Evolutionary conservation across 2,329 filamentous ascomycete species (phyloP), one percentile per base, ranked within the genome.

Genomic region (Karstenula rhodostoma): DNA sequence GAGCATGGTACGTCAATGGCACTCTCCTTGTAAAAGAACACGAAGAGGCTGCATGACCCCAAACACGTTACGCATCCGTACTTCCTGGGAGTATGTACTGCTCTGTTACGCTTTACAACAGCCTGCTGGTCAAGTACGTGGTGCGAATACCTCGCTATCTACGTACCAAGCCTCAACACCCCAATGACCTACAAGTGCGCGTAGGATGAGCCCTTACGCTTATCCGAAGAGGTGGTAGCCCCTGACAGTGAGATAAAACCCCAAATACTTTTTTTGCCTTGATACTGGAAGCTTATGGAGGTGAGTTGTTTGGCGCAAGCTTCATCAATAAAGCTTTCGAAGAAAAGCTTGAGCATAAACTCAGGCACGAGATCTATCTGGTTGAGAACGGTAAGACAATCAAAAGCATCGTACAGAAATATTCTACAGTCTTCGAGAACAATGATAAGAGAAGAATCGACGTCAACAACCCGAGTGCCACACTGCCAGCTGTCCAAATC

Each of bases 241-340:
- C 51, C 67, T 7, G 57, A 61, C 43, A 64, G 67, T 68, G 51
- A 58, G 60, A n/a, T 17, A 35, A 35, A 35, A 13, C 32, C 3
- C 9, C 9, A 10, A 35, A 10, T 10, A 35, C 33, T 37, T 23
- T 15, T 43, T 23, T 13, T 43, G 27, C 23, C 17, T 37, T 46
- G 12, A 4, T 25, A 12, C 1, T 13, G n/a, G 9, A 43, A 12
- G 25, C 33, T 59, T 56, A 59, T 29, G 19, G 15, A 65, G 75
- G 75, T 40, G 64, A 60, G n/a, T 61, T 73, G 6, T 71, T 69
- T 47, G 75, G 74, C 33, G 73, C 71, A 1, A 73, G 70, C 55
- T 75, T 68, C 48, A 61, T 77, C 15, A 75, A 77, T 60, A 63
- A 75, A 43, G 63, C 48, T 27, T 75, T 75, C 46, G 61, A 68